These are phyloP conservation scores for Kuraishia hungarica DNA, from an alignment of 805 yeast species.

Conservation along the genomic window DNA sequence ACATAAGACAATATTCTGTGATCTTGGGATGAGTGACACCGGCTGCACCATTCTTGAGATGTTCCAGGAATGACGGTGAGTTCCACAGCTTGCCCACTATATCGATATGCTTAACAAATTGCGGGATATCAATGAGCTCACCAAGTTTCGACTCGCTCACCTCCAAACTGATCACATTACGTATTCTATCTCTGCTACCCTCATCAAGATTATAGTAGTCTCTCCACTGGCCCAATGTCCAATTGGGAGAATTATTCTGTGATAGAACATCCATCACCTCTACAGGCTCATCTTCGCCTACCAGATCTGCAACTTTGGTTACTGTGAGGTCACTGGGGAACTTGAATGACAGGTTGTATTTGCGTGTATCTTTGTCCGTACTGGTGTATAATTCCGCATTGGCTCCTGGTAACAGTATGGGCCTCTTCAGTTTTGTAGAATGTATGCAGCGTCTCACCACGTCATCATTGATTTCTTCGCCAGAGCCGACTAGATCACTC, in stretches of 20 bases:
- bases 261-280: conserved; percentile 89
- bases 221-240: conserved; percentile 70
- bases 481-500: conserved; percentile 9
- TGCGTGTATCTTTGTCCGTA: neutral
- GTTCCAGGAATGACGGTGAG: neutral
- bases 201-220: conserved; percentile 49
- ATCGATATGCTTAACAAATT: conserved; percentile 55
- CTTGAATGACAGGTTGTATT: conserved; percentile 10
- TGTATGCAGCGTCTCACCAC: conserved; percentile 13
- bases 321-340: conserved; percentile 50
- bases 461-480: conserved; percentile 14
- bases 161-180: conserved; percentile 79
- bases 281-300: conserved; percentile 56
- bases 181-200: conserved; percentile 48
- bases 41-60: conserved; percentile 11
- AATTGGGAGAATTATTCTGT: conserved; percentile 57
- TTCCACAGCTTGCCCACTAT: conserved; percentile 63
- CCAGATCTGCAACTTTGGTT: conserved; percentile 40
- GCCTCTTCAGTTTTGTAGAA: conserved; percentile 19
- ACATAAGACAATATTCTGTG: conserved; percentile 77
- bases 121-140: conserved; percentile 48
- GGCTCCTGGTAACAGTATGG: conserved; percentile 19
- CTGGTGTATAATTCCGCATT: conserved; percentile 7
- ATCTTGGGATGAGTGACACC: conserved; percentile 40
- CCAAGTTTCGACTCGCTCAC: conserved; percentile 52